Percentiles rank a stretch among this genome's conserved stretches.
Evolutionary conservation across 108 stramenopile species (phyloP).

Genomic region (Cyclotella sp.): DNA sequence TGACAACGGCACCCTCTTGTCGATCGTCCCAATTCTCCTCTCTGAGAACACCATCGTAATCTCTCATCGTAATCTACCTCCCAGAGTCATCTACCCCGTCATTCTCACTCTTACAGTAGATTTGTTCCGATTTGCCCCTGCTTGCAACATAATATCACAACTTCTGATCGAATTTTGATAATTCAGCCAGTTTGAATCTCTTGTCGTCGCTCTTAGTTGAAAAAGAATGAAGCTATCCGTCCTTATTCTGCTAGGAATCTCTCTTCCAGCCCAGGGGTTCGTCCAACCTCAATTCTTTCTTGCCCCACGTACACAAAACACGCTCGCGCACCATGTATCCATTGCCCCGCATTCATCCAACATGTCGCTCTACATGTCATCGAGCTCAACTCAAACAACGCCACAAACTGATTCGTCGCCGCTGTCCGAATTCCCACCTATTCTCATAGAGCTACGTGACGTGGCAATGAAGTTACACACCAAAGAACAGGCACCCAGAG

Average conservation of each 20-base stretch:
- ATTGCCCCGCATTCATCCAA: neutral
- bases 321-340: neutral
- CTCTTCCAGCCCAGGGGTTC: constrained; percentile 1
- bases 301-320: neutral
- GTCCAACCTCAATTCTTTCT: neutral
- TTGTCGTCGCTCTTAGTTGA: neutral
- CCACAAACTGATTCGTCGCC: neutral
- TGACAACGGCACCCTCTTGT: too few relatives aligned
- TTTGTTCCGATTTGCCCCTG: too few relatives aligned
- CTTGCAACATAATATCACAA: too few relatives aligned
- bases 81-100: too few relatives aligned
- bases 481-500: constrained; percentile 85
- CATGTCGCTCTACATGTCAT: neutral
- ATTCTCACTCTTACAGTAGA: too few relatives aligned
- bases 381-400: neutral
- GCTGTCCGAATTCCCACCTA: constrained; percentile 14
- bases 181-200: neutral
- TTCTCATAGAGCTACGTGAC: constrained; percentile 76
- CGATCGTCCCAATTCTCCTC: too few relatives aligned
- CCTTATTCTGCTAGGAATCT: neutral
- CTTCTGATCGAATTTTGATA: too few relatives aligned
- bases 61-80: too few relatives aligned
- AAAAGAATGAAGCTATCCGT: constrained; percentile 8
- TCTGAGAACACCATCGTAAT: too few relatives aligned
- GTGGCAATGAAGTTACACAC: constrained; percentile 95